Evolutionary conservation across 1,284 basidiomycete genomes (phyloP).

Genomic region (Microstroma glucosiphilum): DNA sequence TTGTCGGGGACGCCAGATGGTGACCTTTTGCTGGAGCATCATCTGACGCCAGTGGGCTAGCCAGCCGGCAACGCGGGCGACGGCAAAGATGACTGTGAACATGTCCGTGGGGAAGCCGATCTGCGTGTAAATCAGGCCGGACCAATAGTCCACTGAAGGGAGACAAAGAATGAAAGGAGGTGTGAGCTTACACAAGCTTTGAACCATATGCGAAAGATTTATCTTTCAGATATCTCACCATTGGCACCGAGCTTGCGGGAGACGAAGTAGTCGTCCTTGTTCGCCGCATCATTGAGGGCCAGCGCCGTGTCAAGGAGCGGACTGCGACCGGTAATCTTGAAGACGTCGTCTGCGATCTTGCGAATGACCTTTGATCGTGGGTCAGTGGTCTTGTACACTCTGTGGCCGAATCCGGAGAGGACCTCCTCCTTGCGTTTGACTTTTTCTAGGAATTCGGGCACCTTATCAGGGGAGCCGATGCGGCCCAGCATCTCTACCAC

Average conservation of each 20-base stretch:
- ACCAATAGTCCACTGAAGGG: background rate
- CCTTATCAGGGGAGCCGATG: too few relatives aligned
- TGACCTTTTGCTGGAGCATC: slow-evolving; percentile 10
- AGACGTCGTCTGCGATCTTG: slow-evolving; percentile 75
- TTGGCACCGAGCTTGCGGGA: slow-evolving; percentile 14
- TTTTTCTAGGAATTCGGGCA: too few relatives aligned
- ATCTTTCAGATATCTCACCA: slow-evolving; percentile 15
- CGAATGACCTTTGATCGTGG: slow-evolving; percentile 80
- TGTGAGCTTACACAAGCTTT: background rate
- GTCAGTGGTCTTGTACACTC: slow-evolving; percentile 57
- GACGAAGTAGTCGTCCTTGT: slow-evolving; percentile 71
- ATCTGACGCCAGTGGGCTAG: slow-evolving; percentile 70
- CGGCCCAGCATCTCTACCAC: too few relatives aligned
- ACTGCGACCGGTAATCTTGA: slow-evolving; percentile 63
- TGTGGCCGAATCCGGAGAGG: slow-evolving; percentile 76
- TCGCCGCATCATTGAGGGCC: slow-evolving; percentile 74
- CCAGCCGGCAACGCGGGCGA: slow-evolving; percentile 82
- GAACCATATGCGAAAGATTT: too few relatives aligned
- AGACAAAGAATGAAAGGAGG: background rate
- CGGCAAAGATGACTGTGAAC: slow-evolving; percentile 81
- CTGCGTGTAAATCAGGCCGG: slow-evolving; percentile 3
- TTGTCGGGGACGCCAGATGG: slow-evolving; percentile 15
- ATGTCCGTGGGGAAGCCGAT: slow-evolving; percentile 61
- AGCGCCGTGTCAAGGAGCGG: slow-evolving; percentile 77
- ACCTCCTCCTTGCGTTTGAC: slow-evolving; percentile 72